Conservation (phyloP, 139 green algal genomes). For the Monoraphidium neglectum region DNA sequence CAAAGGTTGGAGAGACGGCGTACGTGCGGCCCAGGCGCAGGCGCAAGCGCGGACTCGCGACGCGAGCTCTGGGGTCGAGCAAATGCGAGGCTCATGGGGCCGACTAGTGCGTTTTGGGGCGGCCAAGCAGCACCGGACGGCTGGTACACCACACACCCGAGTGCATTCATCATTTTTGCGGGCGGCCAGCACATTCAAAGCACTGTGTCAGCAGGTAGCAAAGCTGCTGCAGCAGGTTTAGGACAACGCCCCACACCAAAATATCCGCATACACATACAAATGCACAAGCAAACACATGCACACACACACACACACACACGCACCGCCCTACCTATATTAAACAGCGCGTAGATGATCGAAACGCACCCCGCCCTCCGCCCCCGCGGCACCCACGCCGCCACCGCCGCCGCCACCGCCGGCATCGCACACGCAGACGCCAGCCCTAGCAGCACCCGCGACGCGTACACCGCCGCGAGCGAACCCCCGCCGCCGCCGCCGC, state of each 20-base stretch:
- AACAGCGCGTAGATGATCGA: constrained; percentile 61
- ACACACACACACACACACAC: background rate
- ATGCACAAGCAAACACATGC: background rate
- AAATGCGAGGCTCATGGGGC: too few relatives aligned
- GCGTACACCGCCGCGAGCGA: constrained; percentile 31
- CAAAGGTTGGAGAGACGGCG: too few relatives aligned
- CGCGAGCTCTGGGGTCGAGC: too few relatives aligned
- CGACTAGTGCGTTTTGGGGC: too few relatives aligned
- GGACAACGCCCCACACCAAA: background rate
- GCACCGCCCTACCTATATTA: constrained; percentile 49
- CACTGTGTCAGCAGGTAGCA: background rate
- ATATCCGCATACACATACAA: background rate
- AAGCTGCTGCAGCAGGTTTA: background rate
- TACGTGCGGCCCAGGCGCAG: too few relatives aligned
- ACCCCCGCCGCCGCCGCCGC: background rate
- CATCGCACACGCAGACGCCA: constrained; percentile 65
- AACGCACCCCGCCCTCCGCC: constrained; percentile 30
- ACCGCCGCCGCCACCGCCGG: constrained; percentile 55
- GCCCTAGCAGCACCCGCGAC: constrained; percentile 47
- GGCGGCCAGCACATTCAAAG: too few relatives aligned
- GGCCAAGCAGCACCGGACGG: too few relatives aligned
- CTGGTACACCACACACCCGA: too few relatives aligned
- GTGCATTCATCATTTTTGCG: too few relatives aligned
- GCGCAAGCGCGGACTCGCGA: too few relatives aligned
- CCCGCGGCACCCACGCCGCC: constrained; percentile 55